Evolutionary conservation across 805 yeast species (phyloP).

Genomic region (Kodamaea laetipori): DNA sequence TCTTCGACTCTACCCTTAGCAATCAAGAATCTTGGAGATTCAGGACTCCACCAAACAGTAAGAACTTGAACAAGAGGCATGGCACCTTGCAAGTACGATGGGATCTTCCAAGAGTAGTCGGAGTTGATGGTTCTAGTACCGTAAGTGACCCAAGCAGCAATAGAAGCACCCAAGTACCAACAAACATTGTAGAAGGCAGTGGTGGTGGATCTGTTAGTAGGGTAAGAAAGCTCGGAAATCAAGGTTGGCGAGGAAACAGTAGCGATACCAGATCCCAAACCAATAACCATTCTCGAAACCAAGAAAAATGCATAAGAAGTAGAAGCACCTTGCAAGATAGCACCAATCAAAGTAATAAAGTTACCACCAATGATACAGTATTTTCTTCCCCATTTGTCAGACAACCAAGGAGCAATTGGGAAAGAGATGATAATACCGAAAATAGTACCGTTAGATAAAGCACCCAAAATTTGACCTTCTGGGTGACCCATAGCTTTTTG

Average conservation of each 20-base stretch:
- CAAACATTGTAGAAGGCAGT: slow-evolving; percentile 50
- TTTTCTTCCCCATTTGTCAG: slow-evolving; percentile 48
- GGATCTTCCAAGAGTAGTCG: slow-evolving; percentile 55
- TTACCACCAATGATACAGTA: slow-evolving; percentile 27
- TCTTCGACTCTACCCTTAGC: slow-evolving; percentile 25
- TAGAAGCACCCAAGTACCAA: slow-evolving; percentile 55
- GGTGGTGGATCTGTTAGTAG: slow-evolving; percentile 31
- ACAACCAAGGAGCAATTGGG: slow-evolving; percentile 27
- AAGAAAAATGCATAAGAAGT: slow-evolving; percentile 41
- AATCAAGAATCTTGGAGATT: slow-evolving; percentile 35
- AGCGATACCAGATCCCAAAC: slow-evolving; percentile 47
- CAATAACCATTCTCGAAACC: slow-evolving; percentile 49
- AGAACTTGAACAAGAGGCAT: slow-evolving; percentile 46
- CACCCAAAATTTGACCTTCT: slow-evolving; percentile 24
- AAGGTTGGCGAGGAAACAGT: slow-evolving; percentile 49
- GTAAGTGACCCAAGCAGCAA: slow-evolving; percentile 54
- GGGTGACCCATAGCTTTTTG: slow-evolving; percentile 33
- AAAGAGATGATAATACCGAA: slow-evolving; percentile 43
- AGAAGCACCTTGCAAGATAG: slow-evolving; percentile 39
- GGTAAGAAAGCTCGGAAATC: slow-evolving; percentile 53
- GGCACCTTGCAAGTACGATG: slow-evolving; percentile 52
- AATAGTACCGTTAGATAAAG: slow-evolving; percentile 22
- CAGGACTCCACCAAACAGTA: slow-evolving; percentile 43
- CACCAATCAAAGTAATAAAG: slow-evolving; percentile 31
- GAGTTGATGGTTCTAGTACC: slow-evolving; percentile 41